Evolutionary conservation across 108 stramenopile species (phyloP), one percentile per base, ranked within the genome.

Genomic region (Aurantiochytrium sp.): DNA sequence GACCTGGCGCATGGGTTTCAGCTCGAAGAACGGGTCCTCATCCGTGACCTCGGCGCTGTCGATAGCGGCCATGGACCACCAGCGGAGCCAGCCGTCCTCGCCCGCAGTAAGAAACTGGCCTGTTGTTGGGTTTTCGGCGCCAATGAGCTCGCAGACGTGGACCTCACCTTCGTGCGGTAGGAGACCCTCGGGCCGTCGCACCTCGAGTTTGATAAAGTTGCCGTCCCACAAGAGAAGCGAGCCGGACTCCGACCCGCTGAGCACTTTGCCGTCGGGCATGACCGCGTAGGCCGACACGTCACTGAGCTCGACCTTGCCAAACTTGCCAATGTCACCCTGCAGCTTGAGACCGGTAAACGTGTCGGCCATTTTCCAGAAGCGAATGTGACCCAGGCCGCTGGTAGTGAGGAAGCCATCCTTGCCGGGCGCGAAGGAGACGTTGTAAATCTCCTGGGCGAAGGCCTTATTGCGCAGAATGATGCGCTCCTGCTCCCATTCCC

Each of bases 321-420:
- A 91, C 53, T 92, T 91, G 4, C 90, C 90, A 73, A 92, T 92
- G 68, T 86, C 65, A 0, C 90, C 94, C 86, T 94, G 93, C 53
- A 94, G 91, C 93, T 94, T 94, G 8, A 94, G 89, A 37, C 94
- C 94, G 0, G 94, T 94, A 68, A 94, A 94, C 3, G 94, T 94
- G 37, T 36, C 34, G 1, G 94, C 93, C 92, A 94, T 94, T 42
- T 87, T 86, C 94, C 94, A 94, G 90, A 94, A 94, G n/a, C 94
- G 92, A 42, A 94, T 94, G 91, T 94, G 94, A 15, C 94, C 94
- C 1, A 90, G 90, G 34, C 94, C 94, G 0, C 89, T 88, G 1
- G 94, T 94, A 6, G 92, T 93, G 50, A 94, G 73, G 6, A 90
- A 53, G 55, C 92, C 93, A 4, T 90, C 92, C 19, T 93, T 85